phyloP scores from a whole-genome alignment of 305 asterid genomes.

The Fraxinus dipetala region DNA sequence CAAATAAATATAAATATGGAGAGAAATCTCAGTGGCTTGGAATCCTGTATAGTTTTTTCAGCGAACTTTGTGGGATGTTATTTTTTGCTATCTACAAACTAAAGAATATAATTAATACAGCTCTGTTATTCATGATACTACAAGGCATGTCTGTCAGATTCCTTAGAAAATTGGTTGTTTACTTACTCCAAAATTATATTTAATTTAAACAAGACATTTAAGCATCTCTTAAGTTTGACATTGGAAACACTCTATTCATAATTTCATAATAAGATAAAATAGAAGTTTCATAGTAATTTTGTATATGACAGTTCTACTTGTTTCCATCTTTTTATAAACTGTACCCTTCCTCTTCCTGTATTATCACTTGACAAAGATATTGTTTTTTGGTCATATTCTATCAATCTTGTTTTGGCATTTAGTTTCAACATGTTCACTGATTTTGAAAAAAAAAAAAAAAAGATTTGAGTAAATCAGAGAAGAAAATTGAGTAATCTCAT shows the following conservation, averaged over 20 bases:
- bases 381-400: conserved; percentile 6
- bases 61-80: conserved; percentile 20
- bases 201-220: conserved; percentile 23
- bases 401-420: conserved; percentile 1
- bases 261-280: conserved; percentile 57
- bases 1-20: conserved; percentile 7
- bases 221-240: conserved; percentile 40
- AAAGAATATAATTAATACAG: conserved; percentile 33
- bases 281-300: conserved; percentile 56
- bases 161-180: conserved; percentile 35
- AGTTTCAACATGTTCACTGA: not conserved
- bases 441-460: not conserved
- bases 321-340: not conserved
- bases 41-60: conserved; percentile 14
- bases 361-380: conserved; percentile 14
- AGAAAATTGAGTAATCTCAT: not conserved
- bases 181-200: conserved; percentile 42
- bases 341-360: conserved; percentile 2
- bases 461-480: not conserved
- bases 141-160: conserved; percentile 71
- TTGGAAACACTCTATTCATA: conserved; percentile 32
- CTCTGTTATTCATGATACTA: conserved; percentile 39
- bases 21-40: conserved; percentile 31
- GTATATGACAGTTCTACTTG: conserved; percentile 23
- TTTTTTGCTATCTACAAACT: conserved; percentile 29